Conservation (phyloP, 2,329 filamentous ascomycete species). For the Cladophialophora immunda region DNA sequence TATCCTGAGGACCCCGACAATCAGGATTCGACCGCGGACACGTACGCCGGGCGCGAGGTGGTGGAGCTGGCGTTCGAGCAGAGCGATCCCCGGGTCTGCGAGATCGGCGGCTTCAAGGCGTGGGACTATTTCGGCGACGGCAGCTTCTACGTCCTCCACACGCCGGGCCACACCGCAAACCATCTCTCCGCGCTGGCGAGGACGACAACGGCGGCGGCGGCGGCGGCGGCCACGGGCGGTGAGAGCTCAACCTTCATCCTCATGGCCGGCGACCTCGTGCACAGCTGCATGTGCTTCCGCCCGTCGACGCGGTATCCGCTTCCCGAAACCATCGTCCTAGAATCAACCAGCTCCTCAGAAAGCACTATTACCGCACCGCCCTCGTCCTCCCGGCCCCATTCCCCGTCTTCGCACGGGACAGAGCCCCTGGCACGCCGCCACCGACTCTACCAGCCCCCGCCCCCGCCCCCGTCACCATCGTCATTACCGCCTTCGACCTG, state of each 20-base stretch:
- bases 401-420: background rate
- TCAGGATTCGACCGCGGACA: background rate
- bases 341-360: background rate
- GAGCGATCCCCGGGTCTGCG: background rate
- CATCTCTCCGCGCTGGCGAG: slow-evolving; percentile 42
- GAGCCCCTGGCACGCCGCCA: background rate
- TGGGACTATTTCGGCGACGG: slow-evolving; percentile 66
- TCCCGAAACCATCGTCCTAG: background rate
- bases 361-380: background rate
- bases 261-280: slow-evolving; percentile 31
- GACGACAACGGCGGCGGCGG: slow-evolving; percentile 24
- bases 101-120: slow-evolving; percentile 19
- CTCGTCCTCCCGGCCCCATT: background rate
- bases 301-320: slow-evolving; percentile 37
- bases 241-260: slow-evolving; percentile 32
- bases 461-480: background rate
- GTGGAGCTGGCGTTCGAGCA: background rate
- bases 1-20: background rate
- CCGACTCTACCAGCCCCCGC: background rate
- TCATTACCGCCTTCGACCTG: too few species aligned
- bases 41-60: background rate
- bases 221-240: slow-evolving; percentile 5
- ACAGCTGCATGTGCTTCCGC: slow-evolving; percentile 39
- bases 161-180: slow-evolving; percentile 42
- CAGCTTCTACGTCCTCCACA: slow-evolving; percentile 63